Evolutionary conservation across 2,329 filamentous ascomycete genomes (phyloP), one percentile per base, ranked within the genome.

Genomic region (Aspergillus jensenii): DNA sequence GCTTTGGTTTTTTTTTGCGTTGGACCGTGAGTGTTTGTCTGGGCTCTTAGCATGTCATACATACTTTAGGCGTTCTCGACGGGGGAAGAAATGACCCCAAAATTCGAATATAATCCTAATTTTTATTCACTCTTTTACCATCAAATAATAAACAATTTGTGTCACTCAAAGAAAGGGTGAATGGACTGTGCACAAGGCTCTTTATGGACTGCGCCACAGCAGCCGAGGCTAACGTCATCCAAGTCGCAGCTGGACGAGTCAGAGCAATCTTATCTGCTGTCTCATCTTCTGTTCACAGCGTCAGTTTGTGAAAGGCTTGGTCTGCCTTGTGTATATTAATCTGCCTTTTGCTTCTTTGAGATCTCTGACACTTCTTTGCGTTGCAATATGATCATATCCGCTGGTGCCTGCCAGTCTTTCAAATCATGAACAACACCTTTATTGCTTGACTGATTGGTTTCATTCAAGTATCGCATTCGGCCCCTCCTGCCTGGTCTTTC

Each of bases 201-300:
- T 27, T 33, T 27, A 12, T 39, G n/a, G 11, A 25, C 51, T 59
- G 56, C 56, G 56, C 56, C 56, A 59, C 56, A 59, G 41, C 56
- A 59, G 41, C 56, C 46, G 51, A 49, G 56, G 56, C 40, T 52
- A 59, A 59, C 56, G 56, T 59, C 56, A 59, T 59, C 21, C 39
- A 37, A 37, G 35, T 14, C 12, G 9, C 35, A 37, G 35, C 15
- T 37, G 35, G 35, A 11, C 27, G 27, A 31, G 27, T 31, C 27
- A 11, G 6, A 9, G 3, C 27, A 31, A 31, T 31, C 27, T 31
- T 44, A 3, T 31, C 35, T 37, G 35, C 35, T n/a, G 35, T 37
- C 35, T 37, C 35, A n/a, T 14, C 35, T 37, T 37, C 35, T 31
- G 35, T 37, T 37, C 35, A 37, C 35, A 37, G 15, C 14, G 6